Evolutionary conservation across 768 basidiomycete species (phyloP).

Genomic region (Lyophyllum semitale): DNA sequence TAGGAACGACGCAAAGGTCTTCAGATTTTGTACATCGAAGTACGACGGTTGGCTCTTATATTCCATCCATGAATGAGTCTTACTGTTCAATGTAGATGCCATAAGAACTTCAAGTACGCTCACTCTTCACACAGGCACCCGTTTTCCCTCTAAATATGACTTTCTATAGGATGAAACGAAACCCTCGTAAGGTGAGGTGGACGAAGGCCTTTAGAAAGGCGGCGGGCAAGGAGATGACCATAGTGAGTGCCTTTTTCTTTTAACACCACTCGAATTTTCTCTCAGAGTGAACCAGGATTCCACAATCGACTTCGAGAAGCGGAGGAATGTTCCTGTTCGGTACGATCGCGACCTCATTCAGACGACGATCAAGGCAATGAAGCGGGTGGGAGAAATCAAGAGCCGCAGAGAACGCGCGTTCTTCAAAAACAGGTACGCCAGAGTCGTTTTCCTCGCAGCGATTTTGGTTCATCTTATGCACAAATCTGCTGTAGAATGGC

Average conservation of each 20-base stretch:
- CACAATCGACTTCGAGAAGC: conserved; percentile 98
- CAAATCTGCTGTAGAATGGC: conserved; percentile 66
- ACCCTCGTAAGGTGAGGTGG: conserved; percentile 98
- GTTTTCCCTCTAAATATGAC: background rate
- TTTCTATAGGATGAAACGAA: conserved; percentile 89
- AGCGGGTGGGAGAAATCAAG: conserved; percentile 91
- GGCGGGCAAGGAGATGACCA: conserved; percentile 99
- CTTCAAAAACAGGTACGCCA: conserved; percentile 84
- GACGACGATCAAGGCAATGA: conserved; percentile 96
- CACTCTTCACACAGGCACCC: background rate
- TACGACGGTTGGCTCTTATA: conserved; percentile 37
- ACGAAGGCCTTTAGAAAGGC: conserved; percentile 99
- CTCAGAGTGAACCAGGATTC: conserved; percentile 66
- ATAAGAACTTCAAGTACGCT: conserved; percentile 97
- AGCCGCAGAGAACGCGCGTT: conserved; percentile 88
- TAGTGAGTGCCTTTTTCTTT: conserved; percentile 56
- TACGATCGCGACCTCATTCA: conserved; percentile 94
- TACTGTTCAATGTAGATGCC: conserved; percentile 53
- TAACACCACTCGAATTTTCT: background rate
- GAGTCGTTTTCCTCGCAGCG: background rate
- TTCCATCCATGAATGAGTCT: background rate
- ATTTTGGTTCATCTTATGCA: background rate
- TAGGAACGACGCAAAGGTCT: conserved; percentile 96
- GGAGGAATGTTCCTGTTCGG: conserved; percentile 94
- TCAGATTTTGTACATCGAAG: conserved; percentile 98